phyloP scores from a whole-genome alignment of 2,329 filamentous ascomycete species.

The Gliomastix tumulicola region DNA sequence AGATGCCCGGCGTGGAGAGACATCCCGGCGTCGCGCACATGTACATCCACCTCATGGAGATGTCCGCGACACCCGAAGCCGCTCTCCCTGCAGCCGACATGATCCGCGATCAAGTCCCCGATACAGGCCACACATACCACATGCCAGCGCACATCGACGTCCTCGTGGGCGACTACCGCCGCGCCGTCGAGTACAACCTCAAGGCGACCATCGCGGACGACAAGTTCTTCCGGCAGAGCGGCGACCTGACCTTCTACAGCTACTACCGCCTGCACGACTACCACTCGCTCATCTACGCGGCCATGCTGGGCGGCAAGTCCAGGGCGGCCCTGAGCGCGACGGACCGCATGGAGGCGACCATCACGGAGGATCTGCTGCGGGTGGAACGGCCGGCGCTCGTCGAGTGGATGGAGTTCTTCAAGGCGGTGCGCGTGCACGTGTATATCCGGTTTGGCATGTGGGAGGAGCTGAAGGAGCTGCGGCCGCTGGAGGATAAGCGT shows the following conservation, averaged over 20 bases:
- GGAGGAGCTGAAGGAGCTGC: slow-evolving; percentile 50
- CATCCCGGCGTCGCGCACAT: slow-evolving; percentile 12
- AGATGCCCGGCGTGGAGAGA: slow-evolving; percentile 5
- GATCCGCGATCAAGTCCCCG: slow-evolving; percentile 11
- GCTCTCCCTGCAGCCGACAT: slow-evolving; percentile 11
- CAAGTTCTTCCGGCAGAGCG: slow-evolving; percentile 49
- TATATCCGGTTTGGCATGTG: slow-evolving; percentile 65
- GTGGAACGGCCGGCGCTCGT: slow-evolving; percentile 60
- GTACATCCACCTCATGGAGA: slow-evolving; percentile 16
- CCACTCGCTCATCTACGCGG: slow-evolving; percentile 67
- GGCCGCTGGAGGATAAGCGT: slow-evolving; percentile 42
- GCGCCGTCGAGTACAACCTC: slow-evolving; percentile 57
- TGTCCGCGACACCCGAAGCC: slow-evolving; percentile 12
- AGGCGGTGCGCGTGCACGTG: slow-evolving; percentile 56
- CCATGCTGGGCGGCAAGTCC: slow-evolving; percentile 66
- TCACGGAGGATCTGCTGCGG: slow-evolving; percentile 54
- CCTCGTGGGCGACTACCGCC: slow-evolving; percentile 35
- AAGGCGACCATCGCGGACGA: slow-evolving; percentile 60
- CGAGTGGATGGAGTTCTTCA: slow-evolving; percentile 63
- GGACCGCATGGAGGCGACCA: slow-evolving; percentile 45
- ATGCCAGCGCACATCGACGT: slow-evolving; percentile 15
- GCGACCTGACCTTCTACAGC: slow-evolving; percentile 62
- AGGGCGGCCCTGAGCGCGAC: slow-evolving; percentile 53
- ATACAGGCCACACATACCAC: slow-evolving; percentile 12
- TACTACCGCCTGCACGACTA: slow-evolving; percentile 66